These are phyloP conservation scores for Salix dunnii DNA, from an alignment of 345 rosid species.

Conservation along the genomic window DNA sequence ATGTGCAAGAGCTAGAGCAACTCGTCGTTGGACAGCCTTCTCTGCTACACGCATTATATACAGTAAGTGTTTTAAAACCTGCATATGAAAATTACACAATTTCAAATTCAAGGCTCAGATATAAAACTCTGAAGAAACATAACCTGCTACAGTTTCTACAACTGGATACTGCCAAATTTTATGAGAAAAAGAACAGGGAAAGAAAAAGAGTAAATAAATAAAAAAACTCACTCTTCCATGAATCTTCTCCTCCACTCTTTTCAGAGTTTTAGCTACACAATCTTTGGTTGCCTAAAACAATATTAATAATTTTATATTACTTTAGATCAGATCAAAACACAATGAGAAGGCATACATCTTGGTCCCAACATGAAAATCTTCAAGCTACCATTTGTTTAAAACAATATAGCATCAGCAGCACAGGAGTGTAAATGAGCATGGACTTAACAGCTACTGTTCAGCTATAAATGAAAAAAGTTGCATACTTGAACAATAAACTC, in stretches of 20 bases:
- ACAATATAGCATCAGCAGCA: constrained; percentile 2
- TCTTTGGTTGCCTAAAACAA: constrained; percentile 88
- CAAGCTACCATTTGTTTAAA: constrained; percentile 6
- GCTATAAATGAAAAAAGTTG: constrained; percentile 9
- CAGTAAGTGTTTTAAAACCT: constrained; percentile 85
- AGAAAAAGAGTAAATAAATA: not conserved
- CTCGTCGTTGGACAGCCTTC: constrained; percentile 77
- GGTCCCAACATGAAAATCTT: not conserved
- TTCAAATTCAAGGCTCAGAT: constrained; percentile 11
- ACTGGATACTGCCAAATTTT: not conserved
- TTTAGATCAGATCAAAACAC: constrained; percentile 2
- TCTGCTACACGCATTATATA: constrained; percentile 85
- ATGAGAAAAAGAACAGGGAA: constrained; percentile 3
- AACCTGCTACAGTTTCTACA: not conserved
- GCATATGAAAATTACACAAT: constrained; percentile 24
- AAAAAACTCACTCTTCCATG: constrained; percentile 77
- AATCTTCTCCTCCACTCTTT: constrained; percentile 95
- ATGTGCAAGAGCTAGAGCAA: constrained; percentile 93
- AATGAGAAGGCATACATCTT: constrained; percentile 19
- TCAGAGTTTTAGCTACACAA: constrained; percentile 92
- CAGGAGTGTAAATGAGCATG: not conserved
- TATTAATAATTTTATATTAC: constrained; percentile 4
- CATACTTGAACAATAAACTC: constrained; percentile 92
- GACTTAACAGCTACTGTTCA: constrained; percentile 1
- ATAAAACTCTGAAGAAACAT: not conserved